These are phyloP conservation scores for Hymenoscyphus scutula DNA, from an alignment of 2,329 filamentous ascomycete species.

Conservation along the genomic window DNA sequence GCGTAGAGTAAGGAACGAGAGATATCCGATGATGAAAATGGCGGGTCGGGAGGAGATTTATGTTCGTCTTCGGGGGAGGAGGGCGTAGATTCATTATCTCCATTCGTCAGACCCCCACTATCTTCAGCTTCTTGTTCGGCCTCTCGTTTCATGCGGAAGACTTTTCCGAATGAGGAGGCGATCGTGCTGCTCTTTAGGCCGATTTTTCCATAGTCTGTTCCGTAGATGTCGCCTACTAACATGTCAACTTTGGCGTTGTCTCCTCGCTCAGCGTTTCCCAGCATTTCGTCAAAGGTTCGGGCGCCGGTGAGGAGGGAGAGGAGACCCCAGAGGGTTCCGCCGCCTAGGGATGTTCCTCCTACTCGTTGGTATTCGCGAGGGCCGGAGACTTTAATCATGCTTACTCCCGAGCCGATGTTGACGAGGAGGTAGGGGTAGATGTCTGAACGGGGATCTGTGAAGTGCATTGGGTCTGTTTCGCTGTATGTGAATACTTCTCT, in stretches of 20 bases:
- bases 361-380: constrained; percentile 85
- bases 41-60: constrained; percentile 28
- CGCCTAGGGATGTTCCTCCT: constrained; percentile 89
- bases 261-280: constrained; percentile 82
- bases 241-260: constrained; percentile 95
- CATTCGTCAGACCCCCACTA: constrained; percentile 44
- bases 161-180: constrained; percentile 93
- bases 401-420: constrained; percentile 96
- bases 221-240: constrained; percentile 97
- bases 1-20: constrained; percentile 90
- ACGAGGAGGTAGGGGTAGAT: constrained; percentile 97
- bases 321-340: constrained; percentile 96
- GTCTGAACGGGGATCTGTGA: constrained; percentile 71
- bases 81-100: constrained; percentile 19
- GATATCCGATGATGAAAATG: constrained; percentile 81
- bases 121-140: constrained; percentile 79
- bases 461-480: constrained; percentile 86
- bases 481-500: constrained; percentile 96
- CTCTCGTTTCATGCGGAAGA: constrained; percentile 86
- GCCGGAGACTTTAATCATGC: constrained; percentile 94
- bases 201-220: constrained; percentile 92
- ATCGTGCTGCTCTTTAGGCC: constrained; percentile 94
- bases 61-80: neutral
- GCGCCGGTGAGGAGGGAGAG: constrained; percentile 91
- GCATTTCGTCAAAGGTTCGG: constrained; percentile 95